Percentiles rank a stretch among this genome's conserved stretches.
Evolutionary conservation across 495 filamentous ascomycete genomes (phyloP).

Genomic region (Hypoxylon subgilvum): DNA sequence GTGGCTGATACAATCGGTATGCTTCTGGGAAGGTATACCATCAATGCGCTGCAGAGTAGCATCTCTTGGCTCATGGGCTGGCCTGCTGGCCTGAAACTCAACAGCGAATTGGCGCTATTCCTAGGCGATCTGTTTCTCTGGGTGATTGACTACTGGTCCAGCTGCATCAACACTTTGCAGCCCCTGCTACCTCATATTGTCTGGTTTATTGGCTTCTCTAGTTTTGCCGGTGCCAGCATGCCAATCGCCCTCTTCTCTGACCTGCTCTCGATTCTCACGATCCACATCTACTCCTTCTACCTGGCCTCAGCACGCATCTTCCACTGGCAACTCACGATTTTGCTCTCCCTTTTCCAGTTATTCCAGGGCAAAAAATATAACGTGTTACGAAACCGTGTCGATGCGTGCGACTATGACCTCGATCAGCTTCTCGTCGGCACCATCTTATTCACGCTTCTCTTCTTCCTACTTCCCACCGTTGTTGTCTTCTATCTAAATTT

Average conservation of each 20-base stretch:
- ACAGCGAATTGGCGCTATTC: slow-evolving; percentile 91
- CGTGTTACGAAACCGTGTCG: slow-evolving; percentile 93
- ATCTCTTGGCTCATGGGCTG: slow-evolving; percentile 96
- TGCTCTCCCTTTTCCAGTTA: slow-evolving; percentile 95
- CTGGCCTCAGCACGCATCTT: slow-evolving; percentile 95
- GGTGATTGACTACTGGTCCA: slow-evolving; percentile 98
- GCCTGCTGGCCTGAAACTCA: slow-evolving; percentile 98
- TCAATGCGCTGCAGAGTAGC: slow-evolving; percentile 85
- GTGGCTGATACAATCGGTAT: slow-evolving; percentile 82
- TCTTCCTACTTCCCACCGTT: slow-evolving; percentile 93
- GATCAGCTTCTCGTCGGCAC: slow-evolving; percentile 97
- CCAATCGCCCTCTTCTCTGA: slow-evolving; percentile 96
- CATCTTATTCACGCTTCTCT: slow-evolving; percentile 93
- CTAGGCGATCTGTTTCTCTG: slow-evolving; percentile 94
- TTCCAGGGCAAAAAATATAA: slow-evolving; percentile 98
- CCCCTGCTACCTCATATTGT: slow-evolving; percentile 85
- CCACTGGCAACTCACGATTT: slow-evolving; percentile 96
- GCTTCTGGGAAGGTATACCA: slow-evolving; percentile 79
- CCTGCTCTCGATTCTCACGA: slow-evolving; percentile 84
- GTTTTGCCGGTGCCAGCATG: slow-evolving; percentile 95
- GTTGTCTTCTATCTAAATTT: slow-evolving; percentile 97
- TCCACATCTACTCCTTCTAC: slow-evolving; percentile 98
- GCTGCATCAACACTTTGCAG: slow-evolving; percentile 74
- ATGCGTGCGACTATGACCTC: slow-evolving; percentile 98
- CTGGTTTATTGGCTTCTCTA: slow-evolving; percentile 91